Base-by-base conservation (phyloP, 192 early-diverging fungal species). In the Backusella parvicylindrica region DNA sequence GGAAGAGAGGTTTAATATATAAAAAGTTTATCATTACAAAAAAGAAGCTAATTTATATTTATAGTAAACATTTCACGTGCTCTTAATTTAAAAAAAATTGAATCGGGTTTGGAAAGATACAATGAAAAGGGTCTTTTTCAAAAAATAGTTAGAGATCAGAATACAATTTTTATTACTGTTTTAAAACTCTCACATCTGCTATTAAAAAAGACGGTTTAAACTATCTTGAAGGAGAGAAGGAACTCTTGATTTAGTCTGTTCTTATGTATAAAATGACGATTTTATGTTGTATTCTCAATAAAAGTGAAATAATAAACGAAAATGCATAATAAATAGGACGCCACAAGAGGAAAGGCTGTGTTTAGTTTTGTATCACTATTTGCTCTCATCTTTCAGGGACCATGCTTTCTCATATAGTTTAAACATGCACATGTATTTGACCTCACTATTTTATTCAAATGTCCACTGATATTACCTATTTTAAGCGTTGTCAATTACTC, bases 31-130 rank as follows among this genome's bases (percentile, higher is more conserved):
- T 47, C 43, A 47, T 47, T 18, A n/a, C 18, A 47, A 60, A 60
- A 60, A 60, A 28, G 53, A 60, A 60, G 53, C 53, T 60, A 60
- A 60, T 26, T 60, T 60, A 60, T 60, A 60, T 60, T 60, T 60
- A 60, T 60, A 60, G 53, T 60, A 60, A 60, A 60, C 23, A 2
- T 60, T 60, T 60, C 53, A 60, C 53, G 53, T 60, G 53, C 9
- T 60, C 23, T 60, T 60, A 60, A 60, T 28, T 28, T 13, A 60
- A 56, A 56, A 12, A 26, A 12, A 56, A 16, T 47, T 15, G 41
- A 15, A 26, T 56, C 23, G 53, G 53, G 53, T 56, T 60, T 60
- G 23, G 21, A 53, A 53, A 53, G n/a, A 53, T 41, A 41, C 18
- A 47, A 21, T n/a, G 43, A 47, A 47, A 41, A 47, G 43, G 43